These are phyloP conservation scores for Pilobolus umbonatus DNA, from an alignment of 192 early-diverging fungal species.

Conservation along the genomic window DNA sequence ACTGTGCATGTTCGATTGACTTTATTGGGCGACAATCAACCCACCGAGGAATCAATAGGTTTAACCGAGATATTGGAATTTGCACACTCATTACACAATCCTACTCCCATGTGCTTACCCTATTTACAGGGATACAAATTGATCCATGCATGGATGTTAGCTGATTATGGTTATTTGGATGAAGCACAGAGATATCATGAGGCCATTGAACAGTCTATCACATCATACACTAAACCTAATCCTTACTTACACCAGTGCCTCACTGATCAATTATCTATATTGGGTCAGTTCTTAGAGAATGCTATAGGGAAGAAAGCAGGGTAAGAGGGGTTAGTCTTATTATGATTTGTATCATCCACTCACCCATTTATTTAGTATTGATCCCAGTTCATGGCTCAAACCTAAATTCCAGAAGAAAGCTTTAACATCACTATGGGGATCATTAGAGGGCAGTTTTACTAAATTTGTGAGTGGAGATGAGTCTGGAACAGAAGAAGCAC, in stretches of 20 bases:
- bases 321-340: background rate
- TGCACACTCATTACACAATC: constrained; percentile 50
- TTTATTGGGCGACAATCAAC: constrained; percentile 53
- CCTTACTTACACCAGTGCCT: constrained; percentile 68
- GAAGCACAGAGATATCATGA: constrained; percentile 78
- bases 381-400: constrained; percentile 34
- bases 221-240: constrained; percentile 65
- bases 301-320: constrained; percentile 4
- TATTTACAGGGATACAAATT: constrained; percentile 93
- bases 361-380: constrained; percentile 11
- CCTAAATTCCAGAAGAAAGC: constrained; percentile 52
- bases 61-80: constrained; percentile 87
- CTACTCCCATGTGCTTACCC: constrained; percentile 47
- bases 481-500: constrained; percentile 31
- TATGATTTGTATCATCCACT: background rate
- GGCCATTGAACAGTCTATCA: constrained; percentile 66
- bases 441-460: constrained; percentile 52
- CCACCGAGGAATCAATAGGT: constrained; percentile 45
- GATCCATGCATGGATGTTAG: constrained; percentile 70
- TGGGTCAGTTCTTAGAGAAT: constrained; percentile 32
- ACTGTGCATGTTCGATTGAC: constrained; percentile 56
- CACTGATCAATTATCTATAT: constrained; percentile 61
- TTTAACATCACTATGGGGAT: constrained; percentile 53
- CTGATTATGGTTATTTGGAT: constrained; percentile 73
- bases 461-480: constrained; percentile 61